Evolutionary conservation across 331 rosid species (phyloP).

Genomic region (Spiraea crenata): DNA sequence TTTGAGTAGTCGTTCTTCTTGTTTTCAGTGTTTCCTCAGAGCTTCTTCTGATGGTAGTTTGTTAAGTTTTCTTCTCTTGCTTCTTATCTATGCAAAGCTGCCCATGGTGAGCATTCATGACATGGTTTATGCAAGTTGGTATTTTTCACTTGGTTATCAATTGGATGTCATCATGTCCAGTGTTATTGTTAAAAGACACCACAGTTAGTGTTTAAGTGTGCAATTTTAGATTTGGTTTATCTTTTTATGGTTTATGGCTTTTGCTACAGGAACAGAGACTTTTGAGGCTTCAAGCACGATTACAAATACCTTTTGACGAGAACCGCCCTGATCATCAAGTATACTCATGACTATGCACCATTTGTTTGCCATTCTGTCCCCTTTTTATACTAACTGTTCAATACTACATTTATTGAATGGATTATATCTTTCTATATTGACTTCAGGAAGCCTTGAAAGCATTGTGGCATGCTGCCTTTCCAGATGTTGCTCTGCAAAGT

Average conservation of each 20-base stretch:
- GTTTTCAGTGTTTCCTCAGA: conserved; percentile 11
- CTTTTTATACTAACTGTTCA: conserved; percentile 1
- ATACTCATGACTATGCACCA: conserved; percentile 10
- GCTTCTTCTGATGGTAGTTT: conserved; percentile 18
- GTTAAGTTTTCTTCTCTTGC: not conserved
- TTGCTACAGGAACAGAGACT: conserved; percentile 67
- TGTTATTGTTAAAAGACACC: not conserved
- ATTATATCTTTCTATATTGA: conserved; percentile 3
- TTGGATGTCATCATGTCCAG: not conserved
- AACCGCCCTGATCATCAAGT: conserved; percentile 78
- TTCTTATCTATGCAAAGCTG: not conserved
- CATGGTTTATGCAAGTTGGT: not conserved
- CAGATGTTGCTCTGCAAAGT: conserved; percentile 61
- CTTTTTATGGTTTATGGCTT: not conserved
- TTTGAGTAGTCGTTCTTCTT: not conserved
- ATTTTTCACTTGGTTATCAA: not conserved
- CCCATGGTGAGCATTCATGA: not conserved
- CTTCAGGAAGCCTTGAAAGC: conserved; percentile 74
- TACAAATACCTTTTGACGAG: conserved; percentile 76
- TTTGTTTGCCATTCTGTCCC: not conserved
- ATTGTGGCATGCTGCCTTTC: conserved; percentile 79
- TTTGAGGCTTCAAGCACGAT: conserved; percentile 75
- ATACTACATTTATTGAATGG: not conserved
- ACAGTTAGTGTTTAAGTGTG: not conserved
- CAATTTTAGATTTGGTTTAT: not conserved